Base-by-base conservation (phyloP, 768 basidiomycete species). In the Leucosporidium creatinivorum region DNA sequence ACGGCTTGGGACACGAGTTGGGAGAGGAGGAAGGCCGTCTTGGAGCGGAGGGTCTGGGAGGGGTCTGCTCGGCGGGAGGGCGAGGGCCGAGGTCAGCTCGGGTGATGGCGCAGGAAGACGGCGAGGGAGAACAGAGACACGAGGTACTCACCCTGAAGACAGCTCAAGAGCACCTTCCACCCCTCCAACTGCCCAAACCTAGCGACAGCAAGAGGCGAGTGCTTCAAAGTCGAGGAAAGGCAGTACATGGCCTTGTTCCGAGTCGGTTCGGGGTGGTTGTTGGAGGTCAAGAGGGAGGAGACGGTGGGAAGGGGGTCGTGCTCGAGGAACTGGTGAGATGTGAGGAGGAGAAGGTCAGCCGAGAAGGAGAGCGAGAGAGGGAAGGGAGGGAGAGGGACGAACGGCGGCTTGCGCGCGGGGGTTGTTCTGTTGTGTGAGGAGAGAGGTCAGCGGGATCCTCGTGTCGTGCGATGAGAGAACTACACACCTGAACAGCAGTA, bases 1-100 rank as follows among this genome's bases (percentile, higher is more conserved):
- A 58, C 5, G 30, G 76, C 79, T 3, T 87, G 87, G 0, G 83
- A 79, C 58, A 91, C 83, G 61, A 93, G 84, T 0, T 84, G 79
- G 75, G 85, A 85, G 48, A 93, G 81, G 23, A 93, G 83, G 79
- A 92, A 93, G 5, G 84, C 82, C 0, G 84, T 81, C 76, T 93
- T 93, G 62, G 90, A 83, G 25, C 91, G 86, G 61, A 93, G 84
- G 48, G 79, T 77, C 31, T 89, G 86, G 69, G 88, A 85, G 8
- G 90, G 86, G 78, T 94, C 92, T 89, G 79, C n/a, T n/a, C n/a
- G n/a, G n/a, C 33, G 33, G 77, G 39, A 90, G 86, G 69, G 87
- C 85, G 6, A 89, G 85, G 78, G 61, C 15, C 7, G 21, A n/a
- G 17, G 55, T 33, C 0, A 62, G 30, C 18, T 8, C 26, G 23